Percentiles rank a stretch among this genome's conserved stretches.
Conservation (phyloP, 345 rosid species). For the Arabis hirsuta region DNA sequence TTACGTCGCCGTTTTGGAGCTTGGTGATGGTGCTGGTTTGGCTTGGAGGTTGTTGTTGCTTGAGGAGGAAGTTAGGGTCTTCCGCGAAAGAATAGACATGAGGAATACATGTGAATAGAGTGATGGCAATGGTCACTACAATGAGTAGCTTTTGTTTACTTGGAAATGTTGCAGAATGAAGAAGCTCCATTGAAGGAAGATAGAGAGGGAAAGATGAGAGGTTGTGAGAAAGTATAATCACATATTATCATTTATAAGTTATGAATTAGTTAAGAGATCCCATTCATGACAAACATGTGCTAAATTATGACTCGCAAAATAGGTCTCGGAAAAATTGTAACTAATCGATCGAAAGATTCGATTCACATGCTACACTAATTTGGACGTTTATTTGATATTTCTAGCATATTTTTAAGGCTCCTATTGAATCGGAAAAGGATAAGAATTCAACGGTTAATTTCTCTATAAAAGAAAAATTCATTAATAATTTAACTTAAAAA, state of each 20-base stretch:
- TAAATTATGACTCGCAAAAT: slow-evolving; percentile 33
- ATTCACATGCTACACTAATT: slow-evolving; percentile 8
- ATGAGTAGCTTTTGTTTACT: slow-evolving; percentile 43
- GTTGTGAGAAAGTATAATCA: not conserved
- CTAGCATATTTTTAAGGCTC: not conserved
- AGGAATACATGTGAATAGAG: slow-evolving; percentile 42
- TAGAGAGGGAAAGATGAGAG: slow-evolving; percentile 15
- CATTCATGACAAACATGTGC: slow-evolving; percentile 14
- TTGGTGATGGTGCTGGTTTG: slow-evolving; percentile 27
- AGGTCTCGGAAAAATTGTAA: not conserved
- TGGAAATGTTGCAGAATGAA: slow-evolving; percentile 36
- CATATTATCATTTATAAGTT: slow-evolving; percentile 14
- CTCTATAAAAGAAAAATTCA: too few species aligned
- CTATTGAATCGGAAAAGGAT: too few species aligned
- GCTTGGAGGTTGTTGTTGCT: slow-evolving; percentile 38
- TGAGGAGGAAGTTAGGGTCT: slow-evolving; percentile 47
- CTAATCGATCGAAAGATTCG: slow-evolving; percentile 11
- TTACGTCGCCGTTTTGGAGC: slow-evolving; percentile 24
- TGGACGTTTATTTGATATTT: slow-evolving; percentile 30
- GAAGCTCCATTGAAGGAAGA: slow-evolving; percentile 45
- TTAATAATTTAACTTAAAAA: too few species aligned
- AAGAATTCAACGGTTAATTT: too few species aligned
- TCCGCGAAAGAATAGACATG: slow-evolving; percentile 39
- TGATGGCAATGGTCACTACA: slow-evolving; percentile 27
- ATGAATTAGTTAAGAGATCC: not conserved